These are phyloP conservation scores for Hypoxylon rubiginosum DNA, from an alignment of 2,329 filamentous ascomycete species.

Conservation along the genomic window DNA sequence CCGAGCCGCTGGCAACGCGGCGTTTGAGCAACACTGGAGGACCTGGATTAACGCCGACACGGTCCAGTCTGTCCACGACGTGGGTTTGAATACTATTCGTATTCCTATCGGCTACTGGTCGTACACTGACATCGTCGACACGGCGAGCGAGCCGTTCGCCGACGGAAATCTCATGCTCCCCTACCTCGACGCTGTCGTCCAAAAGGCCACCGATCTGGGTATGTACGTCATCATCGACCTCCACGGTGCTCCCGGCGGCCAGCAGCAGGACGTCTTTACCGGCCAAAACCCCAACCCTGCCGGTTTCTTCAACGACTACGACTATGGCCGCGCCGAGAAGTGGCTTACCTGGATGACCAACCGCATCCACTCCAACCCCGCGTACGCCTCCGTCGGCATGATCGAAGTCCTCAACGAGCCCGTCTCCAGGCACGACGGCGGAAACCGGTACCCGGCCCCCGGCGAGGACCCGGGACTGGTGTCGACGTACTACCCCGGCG, in stretches of 20 bases:
- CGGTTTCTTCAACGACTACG: slow-evolving; percentile 69
- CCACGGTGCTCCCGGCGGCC: slow-evolving; percentile 45
- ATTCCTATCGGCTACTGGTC: slow-evolving; percentile 47
- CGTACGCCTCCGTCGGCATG: slow-evolving; percentile 70
- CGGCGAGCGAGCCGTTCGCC: slow-evolving; percentile 43
- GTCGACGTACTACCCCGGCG: slow-evolving; percentile 62
- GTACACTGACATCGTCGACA: slow-evolving; percentile 43
- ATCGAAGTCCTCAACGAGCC: slow-evolving; percentile 72
- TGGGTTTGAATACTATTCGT: slow-evolving; percentile 45
- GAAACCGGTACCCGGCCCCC: slow-evolving; percentile 45
- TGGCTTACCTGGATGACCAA: slow-evolving; percentile 70
- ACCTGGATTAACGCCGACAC: slow-evolving; percentile 41
- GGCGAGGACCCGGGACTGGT: slow-evolving; percentile 51
- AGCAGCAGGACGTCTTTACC: slow-evolving; percentile 45
- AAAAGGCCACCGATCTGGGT: slow-evolving; percentile 51
- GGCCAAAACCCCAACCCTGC: slow-evolving; percentile 50
- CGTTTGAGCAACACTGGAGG: slow-evolving; percentile 42
- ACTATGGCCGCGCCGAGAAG: slow-evolving; percentile 67
- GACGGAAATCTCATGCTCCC: slow-evolving; percentile 50
- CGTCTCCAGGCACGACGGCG: slow-evolving; percentile 53
- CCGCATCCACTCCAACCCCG: slow-evolving; percentile 62
- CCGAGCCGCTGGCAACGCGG: slow-evolving; percentile 38
- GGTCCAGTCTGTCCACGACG: slow-evolving; percentile 44
- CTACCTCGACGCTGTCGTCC: slow-evolving; percentile 51
- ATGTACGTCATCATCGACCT: slow-evolving; percentile 52